Conservation (phyloP, 2,329 filamentous ascomycete genomes). For the Metarhizium album region DNA sequence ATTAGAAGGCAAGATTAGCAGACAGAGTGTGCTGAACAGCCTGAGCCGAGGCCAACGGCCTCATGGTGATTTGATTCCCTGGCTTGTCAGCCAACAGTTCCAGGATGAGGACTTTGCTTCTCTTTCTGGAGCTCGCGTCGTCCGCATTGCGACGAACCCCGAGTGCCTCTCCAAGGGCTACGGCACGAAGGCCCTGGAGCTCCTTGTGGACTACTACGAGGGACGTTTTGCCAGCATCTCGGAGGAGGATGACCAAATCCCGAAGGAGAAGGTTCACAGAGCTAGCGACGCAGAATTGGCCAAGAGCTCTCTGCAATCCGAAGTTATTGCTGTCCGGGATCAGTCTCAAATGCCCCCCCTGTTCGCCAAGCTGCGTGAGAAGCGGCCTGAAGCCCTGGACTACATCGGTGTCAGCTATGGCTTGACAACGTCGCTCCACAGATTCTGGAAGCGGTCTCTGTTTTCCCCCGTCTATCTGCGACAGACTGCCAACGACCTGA, state of each 20-base stretch:
- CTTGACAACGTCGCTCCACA: constrained; percentile 75
- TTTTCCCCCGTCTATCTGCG: constrained; percentile 89
- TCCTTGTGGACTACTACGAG: constrained; percentile 87
- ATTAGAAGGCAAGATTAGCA: constrained; percentile 88
- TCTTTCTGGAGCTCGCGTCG: constrained; percentile 81
- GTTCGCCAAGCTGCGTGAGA: constrained; percentile 79
- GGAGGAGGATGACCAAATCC: constrained; percentile 49
- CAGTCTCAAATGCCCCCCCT: constrained; percentile 87
- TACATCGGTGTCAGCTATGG: constrained; percentile 96
- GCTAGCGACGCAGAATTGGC: constrained; percentile 76
- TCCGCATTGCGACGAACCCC: constrained; percentile 92
- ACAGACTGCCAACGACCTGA: constrained; percentile 92
- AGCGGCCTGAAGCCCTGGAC: constrained; percentile 69
- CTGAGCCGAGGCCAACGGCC: constrained; percentile 82
- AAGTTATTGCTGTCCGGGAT: constrained; percentile 83
- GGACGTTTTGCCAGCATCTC: constrained; percentile 80
- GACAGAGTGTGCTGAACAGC: constrained; percentile 82
- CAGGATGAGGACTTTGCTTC: constrained; percentile 95
- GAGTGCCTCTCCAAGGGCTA: constrained; percentile 92
- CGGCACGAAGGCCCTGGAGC: constrained; percentile 75
- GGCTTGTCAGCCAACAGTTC: constrained; percentile 96
- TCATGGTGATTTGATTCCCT: constrained; percentile 88
- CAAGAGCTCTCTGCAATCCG: constrained; percentile 64
- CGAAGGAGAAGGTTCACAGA: constrained; percentile 58
- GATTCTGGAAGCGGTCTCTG: constrained; percentile 86